A percentile compares a stretch with the other conserved stretches of the same genome.
phyloP scores from a whole-genome alignment of 441 rosid species.

The Syzygium malaccense region DNA sequence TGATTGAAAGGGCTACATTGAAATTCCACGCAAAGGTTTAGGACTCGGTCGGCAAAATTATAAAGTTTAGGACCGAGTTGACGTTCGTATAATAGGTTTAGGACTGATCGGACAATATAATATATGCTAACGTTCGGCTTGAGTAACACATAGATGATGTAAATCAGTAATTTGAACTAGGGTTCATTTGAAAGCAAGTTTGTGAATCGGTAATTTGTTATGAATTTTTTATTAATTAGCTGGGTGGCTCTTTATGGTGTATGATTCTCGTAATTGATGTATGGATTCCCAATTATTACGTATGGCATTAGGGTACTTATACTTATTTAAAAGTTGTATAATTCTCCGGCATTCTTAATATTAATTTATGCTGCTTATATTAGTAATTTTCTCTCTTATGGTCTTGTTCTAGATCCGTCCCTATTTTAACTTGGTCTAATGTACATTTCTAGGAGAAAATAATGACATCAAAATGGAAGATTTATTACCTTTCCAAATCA shows the following conservation, averaged over 20 bases:
- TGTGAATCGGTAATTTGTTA: too few relatives aligned
- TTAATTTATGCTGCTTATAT: too few relatives aligned
- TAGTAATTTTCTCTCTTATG: too few relatives aligned
- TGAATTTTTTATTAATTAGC: too few relatives aligned
- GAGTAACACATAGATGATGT: neutral
- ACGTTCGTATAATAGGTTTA: accelerated
- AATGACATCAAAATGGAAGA: neutral
- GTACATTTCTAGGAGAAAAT: neutral
- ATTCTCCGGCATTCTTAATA: neutral
- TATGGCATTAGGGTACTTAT: too few relatives aligned
- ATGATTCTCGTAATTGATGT: too few relatives aligned
- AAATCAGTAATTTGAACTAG: neutral
- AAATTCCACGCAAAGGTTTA: accelerated
- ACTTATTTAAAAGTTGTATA: too few relatives aligned
- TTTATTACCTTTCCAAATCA: neutral
- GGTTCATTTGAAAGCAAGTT: neutral
- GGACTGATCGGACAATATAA: accelerated
- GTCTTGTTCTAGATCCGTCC: neutral
- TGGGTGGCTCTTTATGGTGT: too few relatives aligned
- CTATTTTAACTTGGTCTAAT: neutral
- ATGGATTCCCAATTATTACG: too few relatives aligned
- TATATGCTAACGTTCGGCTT: neutral
- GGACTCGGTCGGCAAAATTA: neutral
- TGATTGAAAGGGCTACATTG: accelerated
- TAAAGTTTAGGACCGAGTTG: accelerated